Conservation (phyloP, 306 rosid genomes). For the Chamaecrista fasciculata region DNA sequence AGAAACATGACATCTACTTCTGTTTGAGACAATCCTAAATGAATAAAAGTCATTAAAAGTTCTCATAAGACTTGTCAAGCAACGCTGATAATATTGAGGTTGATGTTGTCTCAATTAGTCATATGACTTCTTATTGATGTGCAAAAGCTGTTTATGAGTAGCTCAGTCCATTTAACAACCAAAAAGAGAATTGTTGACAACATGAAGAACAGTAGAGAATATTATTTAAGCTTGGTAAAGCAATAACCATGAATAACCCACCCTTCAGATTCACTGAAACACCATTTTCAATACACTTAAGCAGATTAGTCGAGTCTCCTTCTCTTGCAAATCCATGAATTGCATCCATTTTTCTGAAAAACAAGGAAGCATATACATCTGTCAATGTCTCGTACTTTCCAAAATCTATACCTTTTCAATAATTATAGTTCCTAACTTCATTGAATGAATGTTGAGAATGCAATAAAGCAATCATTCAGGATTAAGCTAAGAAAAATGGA, state of each 20-base stretch:
- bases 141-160: slow-evolving; percentile 15
- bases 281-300: slow-evolving; percentile 76
- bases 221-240: slow-evolving; percentile 7
- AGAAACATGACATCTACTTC: slow-evolving; percentile 12
- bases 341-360: slow-evolving; percentile 84
- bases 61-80: slow-evolving; percentile 26
- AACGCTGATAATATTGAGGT: slow-evolving; percentile 23
- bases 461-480: neutral
- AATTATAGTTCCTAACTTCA: neutral
- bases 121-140: slow-evolving; percentile 12
- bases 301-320: slow-evolving; percentile 76
- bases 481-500: neutral
- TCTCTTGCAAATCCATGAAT: slow-evolving; percentile 95
- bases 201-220: slow-evolving; percentile 2
- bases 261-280: slow-evolving; percentile 78
- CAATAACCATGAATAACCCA: slow-evolving; percentile 36
- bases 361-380: slow-evolving; percentile 25
- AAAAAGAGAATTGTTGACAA: slow-evolving; percentile 2
- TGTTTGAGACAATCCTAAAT: neutral
- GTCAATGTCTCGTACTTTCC: slow-evolving; percentile 14
- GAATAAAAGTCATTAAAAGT: slow-evolving; percentile 28
- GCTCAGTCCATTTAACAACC: slow-evolving; percentile 25
- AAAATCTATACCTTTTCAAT: slow-evolving; percentile 4
- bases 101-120: slow-evolving; percentile 17
- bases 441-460: neutral